phyloP scores from a whole-genome alignment of 2,329 filamentous ascomycete genomes.

The Alternaria infectoria region DNA sequence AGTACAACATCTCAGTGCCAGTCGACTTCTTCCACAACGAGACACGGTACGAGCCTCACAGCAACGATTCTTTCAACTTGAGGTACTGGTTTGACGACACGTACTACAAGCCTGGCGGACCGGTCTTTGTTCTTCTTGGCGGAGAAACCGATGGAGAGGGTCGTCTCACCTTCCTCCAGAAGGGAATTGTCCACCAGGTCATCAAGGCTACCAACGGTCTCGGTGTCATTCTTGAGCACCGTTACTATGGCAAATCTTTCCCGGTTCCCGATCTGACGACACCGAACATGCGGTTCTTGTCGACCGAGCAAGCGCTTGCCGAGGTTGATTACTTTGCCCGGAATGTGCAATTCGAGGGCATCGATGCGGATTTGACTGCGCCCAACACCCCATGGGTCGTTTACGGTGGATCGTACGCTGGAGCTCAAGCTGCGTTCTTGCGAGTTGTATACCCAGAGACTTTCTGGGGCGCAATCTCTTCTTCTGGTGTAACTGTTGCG shows the following conservation, averaged over 20 bases:
- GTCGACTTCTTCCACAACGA: constrained; percentile 88
- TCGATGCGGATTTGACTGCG: constrained; percentile 70
- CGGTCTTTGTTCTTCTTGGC: constrained; percentile 76
- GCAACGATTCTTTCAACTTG: constrained; percentile 69
- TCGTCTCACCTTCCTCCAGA: constrained; percentile 73
- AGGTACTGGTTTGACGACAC: constrained; percentile 85
- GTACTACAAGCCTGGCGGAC: constrained; percentile 77
- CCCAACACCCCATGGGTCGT: constrained; percentile 73
- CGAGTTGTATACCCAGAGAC: constrained; percentile 78
- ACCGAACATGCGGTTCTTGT: constrained; percentile 78
- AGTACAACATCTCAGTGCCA: constrained; percentile 61
- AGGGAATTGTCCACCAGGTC: constrained; percentile 77
- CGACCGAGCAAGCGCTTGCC: constrained; percentile 81
- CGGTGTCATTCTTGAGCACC: constrained; percentile 82
- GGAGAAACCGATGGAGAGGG: constrained; percentile 72
- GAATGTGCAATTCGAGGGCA: constrained; percentile 72
- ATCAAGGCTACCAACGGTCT: constrained; percentile 71
- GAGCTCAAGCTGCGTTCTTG: constrained; percentile 77
- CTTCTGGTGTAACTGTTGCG: constrained; percentile 78
- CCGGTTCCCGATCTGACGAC: constrained; percentile 71
- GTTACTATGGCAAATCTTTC: constrained; percentile 82
- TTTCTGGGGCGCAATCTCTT: constrained; percentile 80
- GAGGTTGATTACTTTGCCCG: constrained; percentile 82
- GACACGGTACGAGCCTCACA: constrained; percentile 77
- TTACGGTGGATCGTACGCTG: constrained; percentile 86